Evolutionary conservation across 805 yeast species (phyloP).

Genomic region (Saccharomyces kudriavzevii): DNA sequence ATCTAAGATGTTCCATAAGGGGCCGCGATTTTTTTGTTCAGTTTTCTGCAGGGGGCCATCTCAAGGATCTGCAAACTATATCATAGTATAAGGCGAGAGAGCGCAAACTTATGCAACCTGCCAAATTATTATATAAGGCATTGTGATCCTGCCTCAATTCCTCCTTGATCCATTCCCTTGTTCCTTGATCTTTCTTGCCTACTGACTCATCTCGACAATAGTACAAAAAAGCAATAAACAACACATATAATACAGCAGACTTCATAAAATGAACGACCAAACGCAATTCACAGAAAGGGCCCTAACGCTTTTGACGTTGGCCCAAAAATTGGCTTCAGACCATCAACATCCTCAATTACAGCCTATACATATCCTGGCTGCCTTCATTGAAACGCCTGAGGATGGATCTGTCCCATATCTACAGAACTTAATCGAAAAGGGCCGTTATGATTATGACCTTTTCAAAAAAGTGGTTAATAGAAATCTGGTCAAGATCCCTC

Average conservation of each 20-base stretch:
- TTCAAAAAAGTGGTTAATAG: conserved; percentile 76
- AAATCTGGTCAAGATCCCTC: conserved; percentile 74
- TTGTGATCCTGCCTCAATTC: neutral
- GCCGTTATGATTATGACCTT: conserved; percentile 76
- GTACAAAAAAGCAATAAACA: neutral
- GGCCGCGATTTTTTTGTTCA: neutral
- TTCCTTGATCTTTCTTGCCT: neutral
- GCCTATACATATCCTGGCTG: conserved; percentile 89
- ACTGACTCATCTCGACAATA: neutral
- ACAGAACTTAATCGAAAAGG: conserved; percentile 76
- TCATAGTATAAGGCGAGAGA: neutral
- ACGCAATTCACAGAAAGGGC: conserved; percentile 93
- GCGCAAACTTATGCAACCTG: neutral
- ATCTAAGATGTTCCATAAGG: neutral
- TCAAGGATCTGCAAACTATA: neutral
- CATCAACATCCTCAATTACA: conserved; percentile 73
- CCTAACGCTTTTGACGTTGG: conserved; percentile 65
- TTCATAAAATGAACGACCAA: conserved; percentile 33
- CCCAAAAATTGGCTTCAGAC: conserved; percentile 75
- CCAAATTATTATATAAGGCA: neutral
- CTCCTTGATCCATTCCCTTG: neutral
- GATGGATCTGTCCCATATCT: conserved; percentile 57
- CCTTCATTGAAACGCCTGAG: conserved; percentile 60
- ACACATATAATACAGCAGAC: neutral
- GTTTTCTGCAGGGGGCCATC: neutral